Evolutionary conservation across 2,329 filamentous ascomycete genomes (phyloP).

Genomic region (Claviceps spartinae): DNA sequence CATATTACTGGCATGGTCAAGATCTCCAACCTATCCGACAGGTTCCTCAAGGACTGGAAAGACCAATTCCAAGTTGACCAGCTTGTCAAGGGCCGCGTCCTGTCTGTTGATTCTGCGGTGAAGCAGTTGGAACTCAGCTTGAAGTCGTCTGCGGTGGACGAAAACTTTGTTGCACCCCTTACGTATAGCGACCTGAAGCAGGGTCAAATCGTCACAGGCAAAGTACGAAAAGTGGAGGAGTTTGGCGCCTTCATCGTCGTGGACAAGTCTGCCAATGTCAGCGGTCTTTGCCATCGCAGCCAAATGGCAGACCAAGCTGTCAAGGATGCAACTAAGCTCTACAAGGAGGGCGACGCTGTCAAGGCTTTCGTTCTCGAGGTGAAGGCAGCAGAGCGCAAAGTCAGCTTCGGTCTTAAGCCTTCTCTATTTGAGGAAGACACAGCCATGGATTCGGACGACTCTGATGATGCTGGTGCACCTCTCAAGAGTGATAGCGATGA

Average conservation of each 20-base stretch:
- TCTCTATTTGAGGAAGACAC: conserved; percentile 64
- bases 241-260: conserved; percentile 91
- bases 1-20: conserved; percentile 71
- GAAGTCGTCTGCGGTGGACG: conserved; percentile 72
- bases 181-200: conserved; percentile 63
- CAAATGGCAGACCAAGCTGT: conserved; percentile 80
- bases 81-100: conserved; percentile 76
- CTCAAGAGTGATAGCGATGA: conserved; percentile 34
- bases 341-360: conserved; percentile 80
- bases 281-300: conserved; percentile 81
- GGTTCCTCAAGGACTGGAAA: conserved; percentile 93
- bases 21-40: conserved; percentile 79
- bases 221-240: conserved; percentile 83
- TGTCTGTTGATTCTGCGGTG: conserved; percentile 51
- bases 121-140: conserved; percentile 74
- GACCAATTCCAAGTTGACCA: conserved; percentile 76
- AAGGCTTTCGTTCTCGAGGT: conserved; percentile 81
- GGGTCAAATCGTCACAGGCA: conserved; percentile 77
- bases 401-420: conserved; percentile 86
- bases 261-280: conserved; percentile 76
- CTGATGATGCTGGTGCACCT: conserved; percentile 33
- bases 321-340: conserved; percentile 76
- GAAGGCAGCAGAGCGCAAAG: conserved; percentile 58
- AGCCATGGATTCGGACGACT: conserved; percentile 33
- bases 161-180: conserved; percentile 60